Percentiles rank a stretch among this genome's conserved stretches.
phyloP scores from a whole-genome alignment of 1,139 yeast species.

The Scheffersomyces segobiensis region DNA sequence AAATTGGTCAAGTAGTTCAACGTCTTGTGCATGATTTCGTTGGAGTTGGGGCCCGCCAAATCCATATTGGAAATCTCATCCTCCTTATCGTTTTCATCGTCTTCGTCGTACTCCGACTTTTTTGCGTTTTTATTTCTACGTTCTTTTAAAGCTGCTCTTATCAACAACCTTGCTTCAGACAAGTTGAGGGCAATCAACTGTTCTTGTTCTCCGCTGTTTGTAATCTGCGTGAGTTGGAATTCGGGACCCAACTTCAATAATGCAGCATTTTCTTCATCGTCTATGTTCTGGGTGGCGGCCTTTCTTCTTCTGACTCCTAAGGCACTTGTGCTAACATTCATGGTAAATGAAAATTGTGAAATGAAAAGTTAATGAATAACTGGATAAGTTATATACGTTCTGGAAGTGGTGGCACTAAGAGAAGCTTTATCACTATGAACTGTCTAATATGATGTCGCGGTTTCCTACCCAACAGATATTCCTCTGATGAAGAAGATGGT shows the following conservation, averaged over 20 bases:
- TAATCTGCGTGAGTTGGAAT: conserved; percentile 76
- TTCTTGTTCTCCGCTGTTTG: conserved; percentile 76
- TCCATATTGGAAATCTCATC: conserved; percentile 69
- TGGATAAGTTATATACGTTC: background rate
- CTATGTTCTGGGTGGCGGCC: conserved; percentile 60
- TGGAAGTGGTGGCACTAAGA: background rate
- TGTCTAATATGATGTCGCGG: background rate
- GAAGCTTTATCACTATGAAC: background rate
- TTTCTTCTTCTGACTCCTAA: conserved; percentile 77
- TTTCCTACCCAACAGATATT: background rate
- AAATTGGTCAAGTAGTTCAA: conserved; percentile 83
- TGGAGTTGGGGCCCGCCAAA: conserved; percentile 61
- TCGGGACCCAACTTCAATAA: conserved; percentile 87
- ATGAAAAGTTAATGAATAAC: background rate
- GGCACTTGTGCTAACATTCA: conserved; percentile 91
- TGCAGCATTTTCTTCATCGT: conserved; percentile 89
- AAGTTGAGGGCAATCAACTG: conserved; percentile 82
- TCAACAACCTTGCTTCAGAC: conserved; percentile 85
- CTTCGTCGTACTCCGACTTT: conserved; percentile 29
- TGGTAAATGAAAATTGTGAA: conserved; percentile 18
- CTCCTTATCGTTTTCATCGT: conserved; percentile 49
- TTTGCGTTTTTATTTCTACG: conserved; percentile 54
- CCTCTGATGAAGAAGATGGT: background rate
- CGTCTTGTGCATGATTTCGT: conserved; percentile 84
- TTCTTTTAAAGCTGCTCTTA: conserved; percentile 86